A percentile compares a stretch with the other conserved stretches of the same genome.
phyloP scores from a whole-genome alignment of 345 rosid species.

The Populus pruinosa region DNA sequence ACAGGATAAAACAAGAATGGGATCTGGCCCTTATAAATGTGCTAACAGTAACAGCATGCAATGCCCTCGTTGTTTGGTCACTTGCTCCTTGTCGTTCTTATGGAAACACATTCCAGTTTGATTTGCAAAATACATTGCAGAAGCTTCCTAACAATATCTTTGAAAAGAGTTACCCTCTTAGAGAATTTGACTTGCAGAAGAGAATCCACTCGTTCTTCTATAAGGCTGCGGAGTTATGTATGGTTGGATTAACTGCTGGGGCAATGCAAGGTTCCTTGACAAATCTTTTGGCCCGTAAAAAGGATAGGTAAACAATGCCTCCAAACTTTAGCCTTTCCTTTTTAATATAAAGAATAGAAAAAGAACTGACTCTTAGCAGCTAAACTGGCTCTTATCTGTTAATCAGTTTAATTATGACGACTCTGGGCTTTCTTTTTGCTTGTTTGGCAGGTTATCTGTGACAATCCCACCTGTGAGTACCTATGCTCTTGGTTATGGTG shows the following conservation, averaged over 20 bases:
- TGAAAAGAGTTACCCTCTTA: constrained; percentile 81
- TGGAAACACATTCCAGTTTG: constrained; percentile 83
- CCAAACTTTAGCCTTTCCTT: no score
- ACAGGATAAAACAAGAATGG: constrained; percentile 89
- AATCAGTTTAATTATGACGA: not conserved
- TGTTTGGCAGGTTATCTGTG: constrained; percentile 65
- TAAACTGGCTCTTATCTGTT: not conserved
- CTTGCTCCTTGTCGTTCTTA: constrained; percentile 95
- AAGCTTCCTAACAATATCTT: constrained; percentile 94
- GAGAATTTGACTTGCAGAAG: constrained; percentile 87
- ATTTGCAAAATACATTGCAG: constrained; percentile 88
- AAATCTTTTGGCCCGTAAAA: constrained; percentile 59
- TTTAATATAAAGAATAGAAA: not conserved
- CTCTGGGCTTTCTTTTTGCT: not conserved
- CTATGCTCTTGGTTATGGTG: constrained; percentile 77
- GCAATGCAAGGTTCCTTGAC: constrained; percentile 79
- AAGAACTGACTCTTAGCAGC: not conserved
- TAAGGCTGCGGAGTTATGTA: constrained; percentile 84
- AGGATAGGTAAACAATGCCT: constrained; percentile 52
- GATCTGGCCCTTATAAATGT: constrained; percentile 88
- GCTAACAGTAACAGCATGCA: constrained; percentile 76
- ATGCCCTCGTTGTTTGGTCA: constrained; percentile 81
- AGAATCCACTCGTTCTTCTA: constrained; percentile 79
- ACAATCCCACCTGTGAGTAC: constrained; percentile 65
- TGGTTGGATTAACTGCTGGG: constrained; percentile 76